phyloP scores from a whole-genome alignment of 192 early-diverging fungal species.

The Pecoramyces ruminantium region DNA sequence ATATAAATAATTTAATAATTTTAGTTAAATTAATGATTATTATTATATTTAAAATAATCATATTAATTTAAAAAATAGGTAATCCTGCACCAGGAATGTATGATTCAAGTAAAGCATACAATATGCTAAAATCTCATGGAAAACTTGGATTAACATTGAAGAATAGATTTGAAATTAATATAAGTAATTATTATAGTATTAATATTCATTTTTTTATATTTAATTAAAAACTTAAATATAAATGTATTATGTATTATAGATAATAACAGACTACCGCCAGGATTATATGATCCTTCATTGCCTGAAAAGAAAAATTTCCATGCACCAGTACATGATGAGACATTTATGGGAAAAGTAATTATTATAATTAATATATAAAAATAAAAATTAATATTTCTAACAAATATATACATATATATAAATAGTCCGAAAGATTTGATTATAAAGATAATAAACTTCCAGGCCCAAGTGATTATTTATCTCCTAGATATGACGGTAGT shows the following conservation, averaged over 20 bases:
- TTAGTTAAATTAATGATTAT: no score
- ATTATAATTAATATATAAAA: not conserved
- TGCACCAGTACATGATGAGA: not conserved
- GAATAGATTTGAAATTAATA: not conserved
- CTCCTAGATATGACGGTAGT: not conserved
- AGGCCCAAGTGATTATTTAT: not conserved
- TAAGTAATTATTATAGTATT: no score
- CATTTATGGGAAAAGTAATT: not conserved
- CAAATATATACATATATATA: not conserved
- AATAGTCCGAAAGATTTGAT: not conserved
- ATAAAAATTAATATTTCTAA: no score
- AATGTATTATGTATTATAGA: no score
- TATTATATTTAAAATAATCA: no score
- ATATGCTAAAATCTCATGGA: not conserved
- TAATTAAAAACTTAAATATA: no score
- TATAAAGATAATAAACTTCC: not conserved
- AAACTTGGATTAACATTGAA: not conserved
- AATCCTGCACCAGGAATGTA: not conserved
- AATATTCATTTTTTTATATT: no score
- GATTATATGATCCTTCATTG: not conserved
- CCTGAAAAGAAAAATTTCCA: not conserved
- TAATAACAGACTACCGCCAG: not conserved
- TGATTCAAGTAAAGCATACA: not conserved
- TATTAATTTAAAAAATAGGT: not conserved
- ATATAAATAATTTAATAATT: no score